Base-by-base conservation (phyloP, 208 protist species). In the Leishmania amazonensis region DNA sequence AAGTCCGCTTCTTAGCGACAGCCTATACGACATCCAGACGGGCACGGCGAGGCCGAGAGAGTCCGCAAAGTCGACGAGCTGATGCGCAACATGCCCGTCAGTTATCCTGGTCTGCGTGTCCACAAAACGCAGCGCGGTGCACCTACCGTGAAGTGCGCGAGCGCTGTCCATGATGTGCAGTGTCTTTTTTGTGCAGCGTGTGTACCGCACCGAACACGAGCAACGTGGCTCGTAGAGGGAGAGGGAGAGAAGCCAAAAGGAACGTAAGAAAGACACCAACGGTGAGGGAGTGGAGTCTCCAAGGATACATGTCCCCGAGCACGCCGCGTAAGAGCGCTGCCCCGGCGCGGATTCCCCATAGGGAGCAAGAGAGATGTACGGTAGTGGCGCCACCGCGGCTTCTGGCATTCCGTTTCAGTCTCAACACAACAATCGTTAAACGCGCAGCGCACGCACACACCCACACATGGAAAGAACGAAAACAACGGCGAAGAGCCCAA, bases 11-110 rank as follows among this genome's bases (percentile, higher is more conserved):
- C 1, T 6, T 17, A 74, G 45, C 13, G 57, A 31, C 3, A 62
- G 53, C 0, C 1, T 0, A 49, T 80, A 84, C 28, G 68, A 80
- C 53, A 77, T n/a, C 75, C 81, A 80, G 5, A 76, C 0, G 9
- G 65, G 75, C 2, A 54, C 78, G 28, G 71, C 15, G 31, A 84
- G 60, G 31, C 70, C 76, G 7, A 58, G 31, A 4, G 47, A 13
- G 24, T 60, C 54, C 11, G 81, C 31, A 38, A 47, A 54, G 11
- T 77, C 76, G 3, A 58, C 42, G 24, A 80, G 75, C 40, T 84
- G 75, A 54, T 80, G 49, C 11, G 77, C 19, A 0, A 84, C 57
- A 19, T 58, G 42, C 7, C n/a, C 62, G 19, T 84, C 76, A 38
- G 31, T 80, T 31, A 77, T 57, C 0, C 5, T 13, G 28, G n/a